Evolutionary conservation across 2,329 filamentous ascomycete genomes (phyloP), one percentile per base, ranked within the genome.

Genomic region (Xylariaceae sp.): DNA sequence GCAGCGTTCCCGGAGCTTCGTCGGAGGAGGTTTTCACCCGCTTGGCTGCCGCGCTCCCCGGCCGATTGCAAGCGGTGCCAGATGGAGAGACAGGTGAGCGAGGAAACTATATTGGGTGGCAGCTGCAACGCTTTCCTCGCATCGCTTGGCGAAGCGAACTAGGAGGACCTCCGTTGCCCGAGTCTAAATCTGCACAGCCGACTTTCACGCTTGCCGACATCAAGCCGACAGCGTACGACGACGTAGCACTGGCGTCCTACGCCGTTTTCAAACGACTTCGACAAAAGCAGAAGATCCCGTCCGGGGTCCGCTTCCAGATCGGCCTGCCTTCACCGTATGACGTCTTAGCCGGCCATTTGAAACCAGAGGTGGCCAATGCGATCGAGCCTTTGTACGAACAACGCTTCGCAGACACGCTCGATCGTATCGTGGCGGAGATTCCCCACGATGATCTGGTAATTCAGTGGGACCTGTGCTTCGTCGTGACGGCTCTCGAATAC

Each of bases 341-440:
- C 45, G 59, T 61, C 40, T 27, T 60, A 42, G 27, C 22, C 2
- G 58, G 51, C 22, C 56, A 58, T 33, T 3, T 60, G 12, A 61
- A 58, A 48, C 49, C 55, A 36, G 56, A 58, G 49, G 14, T 58
- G 35, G 35, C 33, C 7, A 45, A 43, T 48, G 44, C 44, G 31
- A 53, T 59, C 32, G 57, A 62, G 47, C 57, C 56, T 22, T 22
- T 62, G n/a, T 62, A 62, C 17, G 58, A 60, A 42, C 51, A 60
- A 45, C 58, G 52, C 11, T 51, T 59, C 15, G 45, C 22, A 9
- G 55, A 60, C 42, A 52, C 53, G 2, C 22, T 62, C 27, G 47
- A 58, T 19, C 43, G 22, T 30, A 62, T 60, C 45, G 49, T 46
- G 15, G 14, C 44, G 11, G 31, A 30, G 3, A 60, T 62, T 41